Evolutionary conservation across 116 monocot genomes (phyloP).

Genomic region (Zostera marina): DNA sequence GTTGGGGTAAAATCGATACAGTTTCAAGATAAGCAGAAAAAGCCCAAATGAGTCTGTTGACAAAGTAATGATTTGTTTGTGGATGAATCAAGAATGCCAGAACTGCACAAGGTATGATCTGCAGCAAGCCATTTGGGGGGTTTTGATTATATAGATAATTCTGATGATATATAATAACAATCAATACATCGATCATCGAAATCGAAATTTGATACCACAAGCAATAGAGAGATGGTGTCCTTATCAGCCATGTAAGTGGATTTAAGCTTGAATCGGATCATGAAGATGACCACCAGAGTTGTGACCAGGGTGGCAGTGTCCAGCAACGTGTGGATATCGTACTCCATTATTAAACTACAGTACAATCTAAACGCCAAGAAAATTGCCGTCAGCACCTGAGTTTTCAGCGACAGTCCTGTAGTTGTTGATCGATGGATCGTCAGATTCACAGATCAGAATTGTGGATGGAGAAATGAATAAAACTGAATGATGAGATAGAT

Average conservation of each 20-base stretch:
- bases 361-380: constrained; percentile 37
- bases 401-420: constrained; percentile 41
- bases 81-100: constrained; percentile 27
- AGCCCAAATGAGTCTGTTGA: constrained; percentile 29
- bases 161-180: no score
- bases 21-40: constrained; percentile 37
- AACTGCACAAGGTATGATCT: constrained; percentile 26
- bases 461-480: no score
- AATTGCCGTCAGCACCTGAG: constrained; percentile 36
- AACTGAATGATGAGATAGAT: no score
- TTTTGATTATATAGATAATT: no score
- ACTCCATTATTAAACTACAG: constrained; percentile 28
- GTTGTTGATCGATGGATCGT: no score
- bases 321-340: constrained; percentile 34
- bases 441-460: no score
- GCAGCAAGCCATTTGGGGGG: no score
- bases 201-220: constrained; percentile 24
- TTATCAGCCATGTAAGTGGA: constrained; percentile 36
- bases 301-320: constrained; percentile 21
- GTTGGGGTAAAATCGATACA: constrained; percentile 32
- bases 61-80: constrained; percentile 2
- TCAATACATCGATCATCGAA: no score
- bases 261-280: constrained; percentile 32
- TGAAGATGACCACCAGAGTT: constrained; percentile 41
- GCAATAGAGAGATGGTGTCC: constrained; percentile 17